A percentile compares a stretch with the other conserved stretches of the same genome.
phyloP scores from a whole-genome alignment of 2,329 filamentous ascomycete species.

The Fusarium poae region DNA sequence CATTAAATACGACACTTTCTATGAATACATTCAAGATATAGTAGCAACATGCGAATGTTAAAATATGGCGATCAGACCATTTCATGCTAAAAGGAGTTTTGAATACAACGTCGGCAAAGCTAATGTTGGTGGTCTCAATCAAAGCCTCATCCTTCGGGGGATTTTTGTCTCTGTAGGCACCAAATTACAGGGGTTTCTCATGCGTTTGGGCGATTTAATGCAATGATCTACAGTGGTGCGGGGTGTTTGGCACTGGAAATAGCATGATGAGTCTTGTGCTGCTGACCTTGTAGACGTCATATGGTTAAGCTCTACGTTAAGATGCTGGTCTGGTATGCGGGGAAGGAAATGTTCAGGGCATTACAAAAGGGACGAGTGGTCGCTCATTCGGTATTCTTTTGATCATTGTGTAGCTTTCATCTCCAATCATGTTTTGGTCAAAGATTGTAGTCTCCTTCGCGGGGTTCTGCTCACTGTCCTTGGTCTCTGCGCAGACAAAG shows the following conservation, averaged over 20 bases:
- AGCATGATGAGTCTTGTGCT: background rate
- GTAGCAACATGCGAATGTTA: background rate
- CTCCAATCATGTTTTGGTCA: conserved; percentile 23
- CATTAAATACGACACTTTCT: background rate
- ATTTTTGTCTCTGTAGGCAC: background rate
- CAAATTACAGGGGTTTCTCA: background rate
- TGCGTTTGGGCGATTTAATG: background rate
- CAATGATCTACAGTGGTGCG: conserved; percentile 23
- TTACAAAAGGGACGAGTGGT: conserved; percentile 11
- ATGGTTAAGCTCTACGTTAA: background rate
- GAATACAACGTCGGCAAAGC: conserved; percentile 28
- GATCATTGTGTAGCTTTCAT: background rate
- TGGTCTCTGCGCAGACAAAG: conserved; percentile 34
- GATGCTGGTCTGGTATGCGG: conserved; percentile 7
- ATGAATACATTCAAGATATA: background rate
- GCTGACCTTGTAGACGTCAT: conserved; percentile 24
- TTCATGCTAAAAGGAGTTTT: background rate
- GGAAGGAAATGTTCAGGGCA: background rate
- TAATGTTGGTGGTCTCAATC: background rate
- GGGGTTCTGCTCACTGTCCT: conserved; percentile 5
- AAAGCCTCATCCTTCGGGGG: conserved; percentile 17
- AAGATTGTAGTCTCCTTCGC: background rate
- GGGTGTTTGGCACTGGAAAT: background rate
- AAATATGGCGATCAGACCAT: conserved; percentile 9
- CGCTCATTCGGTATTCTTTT: background rate